Evolutionary conservation across 176 grass and related monocot genomes (phyloP).

Genomic region (Cenchrus purpureus): DNA sequence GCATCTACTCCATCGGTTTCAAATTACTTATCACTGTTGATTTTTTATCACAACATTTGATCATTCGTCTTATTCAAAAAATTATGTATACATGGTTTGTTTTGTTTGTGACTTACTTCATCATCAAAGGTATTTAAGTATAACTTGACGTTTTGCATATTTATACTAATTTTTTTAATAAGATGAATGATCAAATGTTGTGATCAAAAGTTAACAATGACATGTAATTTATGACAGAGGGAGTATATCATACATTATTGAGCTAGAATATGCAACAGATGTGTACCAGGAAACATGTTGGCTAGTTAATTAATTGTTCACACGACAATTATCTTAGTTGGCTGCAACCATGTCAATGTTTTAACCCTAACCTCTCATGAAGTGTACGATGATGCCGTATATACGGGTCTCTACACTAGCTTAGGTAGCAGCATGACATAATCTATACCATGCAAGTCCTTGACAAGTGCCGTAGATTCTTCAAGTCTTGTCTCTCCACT

Average conservation of each 20-base stretch:
- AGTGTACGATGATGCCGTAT: constrained; percentile 8
- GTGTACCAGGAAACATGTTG: constrained; percentile 22
- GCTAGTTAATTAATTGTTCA: neutral
- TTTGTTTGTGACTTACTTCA: too few species aligned
- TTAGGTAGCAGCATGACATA: constrained; percentile 36
- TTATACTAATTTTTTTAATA: too few species aligned
- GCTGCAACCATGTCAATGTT: constrained; percentile 3
- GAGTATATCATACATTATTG: neutral
- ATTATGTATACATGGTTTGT: too few species aligned
- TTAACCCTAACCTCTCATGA: neutral
- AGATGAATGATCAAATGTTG: too few species aligned
- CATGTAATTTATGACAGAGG: too few species aligned
- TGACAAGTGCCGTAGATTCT: constrained; percentile 35
- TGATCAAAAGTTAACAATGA: too few species aligned
- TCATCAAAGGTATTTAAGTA: too few species aligned
- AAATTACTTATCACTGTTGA: too few species aligned
- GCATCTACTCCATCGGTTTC: neutral
- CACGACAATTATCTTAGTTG: neutral
- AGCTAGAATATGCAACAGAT: neutral
- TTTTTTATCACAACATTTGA: too few species aligned
- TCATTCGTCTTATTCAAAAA: too few species aligned
- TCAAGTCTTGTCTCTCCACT: constrained; percentile 1
- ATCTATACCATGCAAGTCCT: neutral
- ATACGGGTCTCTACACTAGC: constrained; percentile 29
- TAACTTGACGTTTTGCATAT: too few species aligned